Base-by-base conservation (phyloP, 495 filamentous ascomycete species). In the Aspergillus sparsus region DNA sequence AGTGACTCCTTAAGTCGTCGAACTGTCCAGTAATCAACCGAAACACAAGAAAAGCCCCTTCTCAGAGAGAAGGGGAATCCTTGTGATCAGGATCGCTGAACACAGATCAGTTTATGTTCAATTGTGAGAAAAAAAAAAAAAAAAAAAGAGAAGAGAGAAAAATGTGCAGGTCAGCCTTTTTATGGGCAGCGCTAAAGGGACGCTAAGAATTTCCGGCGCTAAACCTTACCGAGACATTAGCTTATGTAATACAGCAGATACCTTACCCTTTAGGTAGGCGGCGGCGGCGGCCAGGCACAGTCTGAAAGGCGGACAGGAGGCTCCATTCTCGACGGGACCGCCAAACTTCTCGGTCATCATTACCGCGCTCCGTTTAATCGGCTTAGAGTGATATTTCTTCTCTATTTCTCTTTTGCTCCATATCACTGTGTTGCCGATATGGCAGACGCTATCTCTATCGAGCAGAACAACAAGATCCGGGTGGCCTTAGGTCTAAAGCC, bases 401-500 rank as follows among this genome's bases (percentile, higher is more conserved):
- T 16, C 27, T 60, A 59, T 44, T 13, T 33, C n/a, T 9, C 18
- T 33, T 27, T 9, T 50, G 53, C 36, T 44, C 16, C 15, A 47
- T 10, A 6, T 18, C 53, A 31, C 5, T 32, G 13, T 37, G 54
- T 61, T 34, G 50, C 32, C 73, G 85, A 58, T 37, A 95, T 93
- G 90, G 76, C 84, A 37, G 90, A 93, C 80, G 81, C 86, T 65
- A 84, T 93, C 33, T 88, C 89, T 55, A 93, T 98, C 70, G 92
- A 96, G 71, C 91, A 96, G 80, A 90, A 91, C 49, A 98, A 98
- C 81, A 90, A 92, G 68, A 87, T 97, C 64, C 93, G 94, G 45
- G 82, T 86, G 61, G 90, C 91, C 39, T 82, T 97, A 64, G 94
- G 94, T 60, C 87, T 97, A 77, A 91, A 92, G 67, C 93, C 92